A percentile compares a stretch with the other conserved stretches of the same genome.
Conservation (phyloP, 208 protist genomes). For the Crithidia thermophila region DNA sequence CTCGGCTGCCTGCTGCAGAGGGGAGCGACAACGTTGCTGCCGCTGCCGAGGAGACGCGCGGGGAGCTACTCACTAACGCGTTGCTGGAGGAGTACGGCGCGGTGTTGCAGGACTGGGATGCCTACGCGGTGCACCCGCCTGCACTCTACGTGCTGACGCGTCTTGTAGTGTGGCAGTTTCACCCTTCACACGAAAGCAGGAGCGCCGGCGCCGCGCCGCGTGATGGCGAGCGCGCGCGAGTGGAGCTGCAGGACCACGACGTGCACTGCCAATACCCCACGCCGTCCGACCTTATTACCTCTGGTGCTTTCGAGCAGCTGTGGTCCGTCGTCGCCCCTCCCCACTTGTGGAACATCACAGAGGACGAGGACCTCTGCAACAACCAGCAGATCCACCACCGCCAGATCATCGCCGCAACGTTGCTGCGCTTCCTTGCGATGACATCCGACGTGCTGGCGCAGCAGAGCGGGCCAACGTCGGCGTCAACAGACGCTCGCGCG, state of each 20-base stretch:
- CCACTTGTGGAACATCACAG: conserved; percentile 84
- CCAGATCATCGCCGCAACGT: conserved; percentile 68
- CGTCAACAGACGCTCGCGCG: conserved; percentile 6
- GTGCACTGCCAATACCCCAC: conserved; percentile 25
- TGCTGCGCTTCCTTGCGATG: conserved; percentile 70
- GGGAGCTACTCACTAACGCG: conserved; percentile 55
- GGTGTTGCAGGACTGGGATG: conserved; percentile 79
- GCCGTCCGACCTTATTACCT: conserved; percentile 54
- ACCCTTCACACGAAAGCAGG: conserved; percentile 28
- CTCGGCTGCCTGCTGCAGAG: conserved; percentile 10
- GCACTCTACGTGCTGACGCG: conserved; percentile 78
- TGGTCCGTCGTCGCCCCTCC: conserved; percentile 77
- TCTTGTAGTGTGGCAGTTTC: conserved; percentile 83
- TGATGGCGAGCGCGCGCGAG: background rate
- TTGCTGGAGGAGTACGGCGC: conserved; percentile 69
- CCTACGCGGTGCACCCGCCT: conserved; percentile 79
- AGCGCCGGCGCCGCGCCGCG: background rate
- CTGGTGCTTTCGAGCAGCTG: conserved; percentile 75
- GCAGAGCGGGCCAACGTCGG: background rate
- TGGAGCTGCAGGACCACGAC: background rate
- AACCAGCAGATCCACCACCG: conserved; percentile 82
- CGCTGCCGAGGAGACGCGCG: conserved; percentile 32
- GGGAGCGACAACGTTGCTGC: background rate
- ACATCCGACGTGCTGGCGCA: conserved; percentile 33
- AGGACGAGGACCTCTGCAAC: conserved; percentile 75